A percentile compares a stretch with the other conserved stretches of the same genome.
Conservation (phyloP, 2,329 filamentous ascomycete species). For the Aspergillus spinulosporus region DNA sequence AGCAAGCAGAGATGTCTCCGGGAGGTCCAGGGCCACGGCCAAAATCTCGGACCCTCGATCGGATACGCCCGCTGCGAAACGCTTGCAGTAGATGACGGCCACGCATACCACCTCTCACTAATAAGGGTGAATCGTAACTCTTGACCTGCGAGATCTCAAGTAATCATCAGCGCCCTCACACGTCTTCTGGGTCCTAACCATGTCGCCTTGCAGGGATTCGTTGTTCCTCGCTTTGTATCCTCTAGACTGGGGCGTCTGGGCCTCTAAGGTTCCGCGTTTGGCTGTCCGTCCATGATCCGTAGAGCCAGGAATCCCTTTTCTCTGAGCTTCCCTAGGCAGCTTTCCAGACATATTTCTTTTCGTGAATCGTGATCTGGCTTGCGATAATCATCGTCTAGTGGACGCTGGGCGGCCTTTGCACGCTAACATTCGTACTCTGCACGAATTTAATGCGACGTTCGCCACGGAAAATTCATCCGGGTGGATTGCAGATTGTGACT, state of each 20-base stretch:
- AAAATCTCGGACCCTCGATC: not conserved
- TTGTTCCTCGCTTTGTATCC: not conserved
- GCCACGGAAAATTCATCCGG: constrained; percentile 15
- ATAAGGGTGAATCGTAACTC: not conserved
- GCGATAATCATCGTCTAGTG: not conserved
- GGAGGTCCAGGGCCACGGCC: not conserved
- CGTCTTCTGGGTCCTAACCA: not conserved
- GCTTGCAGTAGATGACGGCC: not conserved
- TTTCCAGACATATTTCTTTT: constrained; percentile 3
- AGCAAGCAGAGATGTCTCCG: not conserved
- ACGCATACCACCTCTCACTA: constrained; percentile 4
- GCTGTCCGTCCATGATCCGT: not conserved
- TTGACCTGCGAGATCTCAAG: not conserved
- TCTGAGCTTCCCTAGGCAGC: not conserved
- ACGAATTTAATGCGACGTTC: constrained; percentile 16
- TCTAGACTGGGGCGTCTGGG: not conserved
- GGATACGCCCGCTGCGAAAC: constrained; percentile 3
- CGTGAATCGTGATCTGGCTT: not conserved
- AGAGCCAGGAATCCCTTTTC: not conserved
- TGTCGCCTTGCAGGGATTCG: not conserved
- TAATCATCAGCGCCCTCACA: not conserved
- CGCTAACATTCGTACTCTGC: not conserved
- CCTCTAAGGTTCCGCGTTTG: not conserved
- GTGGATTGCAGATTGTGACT: constrained; percentile 9
- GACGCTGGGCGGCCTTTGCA: constrained; percentile 1